Conservation (phyloP, 2,329 filamentous ascomycete genomes). For the Penicillium sp. region DNA sequence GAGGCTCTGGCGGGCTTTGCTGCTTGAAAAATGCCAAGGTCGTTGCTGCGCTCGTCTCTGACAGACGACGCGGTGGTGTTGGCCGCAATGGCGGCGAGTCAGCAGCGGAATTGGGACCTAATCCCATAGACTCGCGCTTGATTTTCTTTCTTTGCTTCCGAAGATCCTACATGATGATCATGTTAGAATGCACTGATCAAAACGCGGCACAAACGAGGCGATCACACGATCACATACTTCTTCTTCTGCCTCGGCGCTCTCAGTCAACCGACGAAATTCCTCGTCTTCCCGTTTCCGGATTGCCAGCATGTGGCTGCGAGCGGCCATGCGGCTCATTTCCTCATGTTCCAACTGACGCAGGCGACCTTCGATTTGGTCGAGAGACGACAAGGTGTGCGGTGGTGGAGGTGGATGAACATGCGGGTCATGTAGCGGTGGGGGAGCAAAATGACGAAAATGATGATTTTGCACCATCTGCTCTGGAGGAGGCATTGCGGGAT, state of each 20-base stretch:
- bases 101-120: slow-evolving; percentile 29
- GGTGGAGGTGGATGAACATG: slow-evolving; percentile 22
- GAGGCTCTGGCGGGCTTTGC: slow-evolving; percentile 38
- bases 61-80: slow-evolving; percentile 36
- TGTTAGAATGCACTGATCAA: background rate
- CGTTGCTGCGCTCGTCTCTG: slow-evolving; percentile 39
- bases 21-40: slow-evolving; percentile 41
- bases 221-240: slow-evolving; percentile 28
- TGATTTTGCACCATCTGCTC: slow-evolving; percentile 32
- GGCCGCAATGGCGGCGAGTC: slow-evolving; percentile 38
- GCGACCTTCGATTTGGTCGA: slow-evolving; percentile 38
- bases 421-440: slow-evolving; percentile 28
- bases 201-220: background rate
- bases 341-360: slow-evolving; percentile 39
- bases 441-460: slow-evolving; percentile 30
- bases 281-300: slow-evolving; percentile 39
- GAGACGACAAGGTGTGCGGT: slow-evolving; percentile 21
- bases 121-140: slow-evolving; percentile 40
- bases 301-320: slow-evolving; percentile 34
- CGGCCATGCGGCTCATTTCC: slow-evolving; percentile 36
- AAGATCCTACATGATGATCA: slow-evolving; percentile 26
- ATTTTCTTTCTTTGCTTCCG: slow-evolving; percentile 37
- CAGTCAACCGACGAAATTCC: slow-evolving; percentile 38
- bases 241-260: slow-evolving; percentile 38
- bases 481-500: slow-evolving; percentile 28